Base-by-base conservation (phyloP, 441 rosid genomes). In the Aquilaria agallochum region DNA sequence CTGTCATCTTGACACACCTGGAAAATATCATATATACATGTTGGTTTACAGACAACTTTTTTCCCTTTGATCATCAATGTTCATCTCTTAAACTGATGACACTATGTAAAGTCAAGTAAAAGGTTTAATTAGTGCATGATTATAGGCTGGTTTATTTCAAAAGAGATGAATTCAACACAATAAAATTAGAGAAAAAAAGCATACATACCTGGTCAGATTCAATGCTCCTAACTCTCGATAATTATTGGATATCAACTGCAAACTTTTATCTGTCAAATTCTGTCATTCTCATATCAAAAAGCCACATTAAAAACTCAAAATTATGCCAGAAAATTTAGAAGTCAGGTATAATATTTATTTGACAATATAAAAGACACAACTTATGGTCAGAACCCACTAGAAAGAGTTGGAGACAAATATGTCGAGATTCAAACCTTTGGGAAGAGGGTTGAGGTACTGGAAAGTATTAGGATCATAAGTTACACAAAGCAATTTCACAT, bases 1-100 rank as follows among this genome's bases (percentile, higher is more conserved):
- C 95, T 36, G 96, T 87, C 51, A 90, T 67, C 82, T 83, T 90
- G 87, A 90, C 59, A 69, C 98, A 93, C 80, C 97, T 93, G 77
- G 55, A 5, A 53, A 63, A 51, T 46, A 53, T 65, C 50, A 59
- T 30, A 63, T 27, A 68, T 62, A 33, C 53, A 63, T 42, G 36
- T 48, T 10, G 31, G 59, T 47, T 50, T 20, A 54, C 33, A 69
- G 14, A n/a, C 30, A 15, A 5, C 15, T 6, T 15, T 13, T 51
- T 10, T 1, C 30, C 30, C 27, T n/a, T 51, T 5, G 9, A 6
- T 40, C 9, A 1, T 40, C 4, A 40, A 40, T 40, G 45, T 40
- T 36, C 7, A 6, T 40, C 45, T 40, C 45, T 40, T 40, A 40
- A 40, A 40, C 5, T 5, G 10, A 40, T 5, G 10, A 40, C 45